Percentiles rank a stretch among this genome's conserved stretches.
Evolutionary conservation across 1,139 yeast species (phyloP).

Genomic region (Tardiomyces blankii): DNA sequence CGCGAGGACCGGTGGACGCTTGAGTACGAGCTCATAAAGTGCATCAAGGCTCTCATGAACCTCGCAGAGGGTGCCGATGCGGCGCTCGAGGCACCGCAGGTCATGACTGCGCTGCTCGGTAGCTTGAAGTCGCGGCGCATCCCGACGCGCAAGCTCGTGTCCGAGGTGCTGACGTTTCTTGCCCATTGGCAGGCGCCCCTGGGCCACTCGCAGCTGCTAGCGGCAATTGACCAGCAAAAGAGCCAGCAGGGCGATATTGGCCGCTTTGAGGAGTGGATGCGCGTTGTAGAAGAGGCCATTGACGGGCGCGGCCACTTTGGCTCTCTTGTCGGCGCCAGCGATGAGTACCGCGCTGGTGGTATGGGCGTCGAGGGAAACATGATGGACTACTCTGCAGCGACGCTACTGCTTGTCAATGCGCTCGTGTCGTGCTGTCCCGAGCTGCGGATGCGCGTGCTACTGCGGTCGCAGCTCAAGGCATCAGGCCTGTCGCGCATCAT

Average conservation of each 20-base stretch:
- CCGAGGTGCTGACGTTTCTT: slow-evolving; percentile 57
- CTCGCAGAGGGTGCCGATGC: slow-evolving; percentile 45
- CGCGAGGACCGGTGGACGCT: slow-evolving; percentile 39
- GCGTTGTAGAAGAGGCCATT: slow-evolving; percentile 57
- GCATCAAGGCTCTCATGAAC: slow-evolving; percentile 51
- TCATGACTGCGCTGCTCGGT: slow-evolving; percentile 48
- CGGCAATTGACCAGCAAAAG: slow-evolving; percentile 52
- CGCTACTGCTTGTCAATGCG: slow-evolving; percentile 66
- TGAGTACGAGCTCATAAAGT: slow-evolving; percentile 49
- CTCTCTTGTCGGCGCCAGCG: slow-evolving; percentile 86
- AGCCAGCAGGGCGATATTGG: slow-evolving; percentile 50
- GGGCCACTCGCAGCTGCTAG: slow-evolving; percentile 53
- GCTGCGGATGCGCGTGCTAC: slow-evolving; percentile 55
- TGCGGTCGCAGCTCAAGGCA: slow-evolving; percentile 65
- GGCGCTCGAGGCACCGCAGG: slow-evolving; percentile 38
- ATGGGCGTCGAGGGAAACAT: slow-evolving; percentile 56
- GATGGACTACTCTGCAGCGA: slow-evolving; percentile 68
- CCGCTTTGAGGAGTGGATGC: slow-evolving; percentile 79
- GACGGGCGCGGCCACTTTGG: slow-evolving; percentile 88
- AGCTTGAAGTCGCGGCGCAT: slow-evolving; percentile 54
- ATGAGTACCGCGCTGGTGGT: slow-evolving; percentile 62
- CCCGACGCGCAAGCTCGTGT: slow-evolving; percentile 67
- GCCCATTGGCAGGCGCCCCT: slow-evolving; percentile 39
- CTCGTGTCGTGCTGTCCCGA: slow-evolving; percentile 52
- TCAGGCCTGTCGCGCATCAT: slow-evolving; percentile 65